These are phyloP conservation scores for Acanthamoeba lenticulata DNA, from an alignment of 208 protist species.

Conservation along the genomic window DNA sequence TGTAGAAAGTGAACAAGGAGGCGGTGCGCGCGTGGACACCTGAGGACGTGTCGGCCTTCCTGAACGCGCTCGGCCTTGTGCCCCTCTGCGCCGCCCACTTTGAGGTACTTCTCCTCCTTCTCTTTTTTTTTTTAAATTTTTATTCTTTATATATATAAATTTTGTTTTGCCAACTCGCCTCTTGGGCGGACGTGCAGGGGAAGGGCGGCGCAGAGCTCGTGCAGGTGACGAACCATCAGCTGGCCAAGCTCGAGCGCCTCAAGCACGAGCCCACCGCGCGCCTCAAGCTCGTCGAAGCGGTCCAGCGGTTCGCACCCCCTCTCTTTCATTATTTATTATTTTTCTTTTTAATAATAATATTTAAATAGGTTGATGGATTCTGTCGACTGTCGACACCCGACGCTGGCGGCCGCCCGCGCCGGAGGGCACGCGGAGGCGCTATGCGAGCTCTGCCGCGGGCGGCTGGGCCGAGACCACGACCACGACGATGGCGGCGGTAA, in stretches of 20 bases:
- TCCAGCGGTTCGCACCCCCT: background rate
- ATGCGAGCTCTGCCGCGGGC: background rate
- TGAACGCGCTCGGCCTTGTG: background rate
- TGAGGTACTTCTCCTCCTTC: background rate
- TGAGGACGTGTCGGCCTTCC: background rate
- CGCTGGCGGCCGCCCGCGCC: background rate
- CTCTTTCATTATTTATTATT: no score
- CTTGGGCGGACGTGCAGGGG: background rate
- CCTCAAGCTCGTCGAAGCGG: background rate
- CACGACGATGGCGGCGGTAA: no score
- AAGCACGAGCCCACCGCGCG: background rate
- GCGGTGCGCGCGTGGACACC: background rate
- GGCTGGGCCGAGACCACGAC: background rate
- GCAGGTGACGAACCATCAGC: background rate
- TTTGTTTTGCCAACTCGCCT: no score
- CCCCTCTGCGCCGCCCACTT: background rate
- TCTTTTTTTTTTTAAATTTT: no score
- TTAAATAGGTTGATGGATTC: background rate
- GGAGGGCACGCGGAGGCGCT: background rate
- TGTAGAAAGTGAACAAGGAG: background rate
- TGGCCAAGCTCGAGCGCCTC: background rate
- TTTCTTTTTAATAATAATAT: no score
- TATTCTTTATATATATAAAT: no score
- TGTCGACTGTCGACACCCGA: background rate
- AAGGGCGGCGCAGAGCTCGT: background rate